Evolutionary conservation across 208 protist genomes (phyloP).

Genomic region (Plasmodiophora brassicae): DNA sequence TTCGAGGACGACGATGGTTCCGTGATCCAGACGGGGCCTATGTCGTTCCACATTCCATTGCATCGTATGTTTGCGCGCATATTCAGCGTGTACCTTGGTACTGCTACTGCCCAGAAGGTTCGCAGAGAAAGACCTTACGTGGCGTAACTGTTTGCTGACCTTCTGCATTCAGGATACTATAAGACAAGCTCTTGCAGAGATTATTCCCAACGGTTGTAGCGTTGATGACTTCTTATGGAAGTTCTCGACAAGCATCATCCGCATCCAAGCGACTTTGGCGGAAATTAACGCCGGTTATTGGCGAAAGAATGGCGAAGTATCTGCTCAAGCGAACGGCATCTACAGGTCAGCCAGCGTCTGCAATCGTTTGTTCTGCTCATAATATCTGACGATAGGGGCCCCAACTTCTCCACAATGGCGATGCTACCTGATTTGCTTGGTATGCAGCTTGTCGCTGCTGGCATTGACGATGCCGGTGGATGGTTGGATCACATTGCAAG

Average conservation of each 20-base stretch:
- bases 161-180: not conserved
- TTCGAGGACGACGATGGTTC: too few relatives aligned
- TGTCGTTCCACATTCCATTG: not conserved
- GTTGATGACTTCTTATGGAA: too few relatives aligned
- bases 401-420: not conserved
- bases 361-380: not conserved
- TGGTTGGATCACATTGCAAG: not conserved
- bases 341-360: constrained; percentile 10
- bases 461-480: not conserved
- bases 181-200: not conserved
- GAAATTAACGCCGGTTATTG: not conserved
- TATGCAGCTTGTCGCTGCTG: not conserved
- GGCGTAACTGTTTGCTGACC: not conserved
- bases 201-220: not conserved
- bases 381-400: not conserved
- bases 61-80: not conserved
- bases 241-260: too few relatives aligned
- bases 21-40: too few relatives aligned
- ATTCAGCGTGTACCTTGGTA: too few relatives aligned
- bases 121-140: too few relatives aligned
- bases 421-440: not conserved
- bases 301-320: not conserved
- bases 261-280: not conserved
- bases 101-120: too few relatives aligned
- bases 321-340: not conserved